These are phyloP conservation scores for Calophaca sinica DNA, from an alignment of 306 rosid genomes.

Conservation along the genomic window DNA sequence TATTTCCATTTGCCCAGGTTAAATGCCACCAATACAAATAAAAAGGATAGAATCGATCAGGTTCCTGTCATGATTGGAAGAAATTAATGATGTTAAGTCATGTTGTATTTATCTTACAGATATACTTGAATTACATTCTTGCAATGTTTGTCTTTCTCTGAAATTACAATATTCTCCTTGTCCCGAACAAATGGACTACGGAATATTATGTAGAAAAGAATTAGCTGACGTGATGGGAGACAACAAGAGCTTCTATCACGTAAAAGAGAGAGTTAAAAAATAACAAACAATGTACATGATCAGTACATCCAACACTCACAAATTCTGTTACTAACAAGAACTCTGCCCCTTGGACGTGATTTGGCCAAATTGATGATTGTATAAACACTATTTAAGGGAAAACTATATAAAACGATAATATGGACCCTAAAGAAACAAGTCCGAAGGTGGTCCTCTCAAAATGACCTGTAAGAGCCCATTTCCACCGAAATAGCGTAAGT, in stretches of 20 bases:
- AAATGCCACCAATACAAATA: neutral
- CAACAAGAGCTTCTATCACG: neutral
- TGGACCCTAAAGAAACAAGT: too few relatives aligned
- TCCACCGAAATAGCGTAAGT: too few relatives aligned
- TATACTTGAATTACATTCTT: neutral
- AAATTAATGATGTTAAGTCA: constrained; percentile 1
- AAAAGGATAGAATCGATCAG: neutral
- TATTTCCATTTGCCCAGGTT: too few relatives aligned
- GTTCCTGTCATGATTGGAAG: neutral
- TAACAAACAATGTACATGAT: too few relatives aligned
- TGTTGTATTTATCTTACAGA: neutral
- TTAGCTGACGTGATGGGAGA: neutral
- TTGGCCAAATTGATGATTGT: neutral
- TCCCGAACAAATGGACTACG: neutral
- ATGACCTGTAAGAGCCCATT: too few relatives aligned
- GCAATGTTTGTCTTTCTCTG: neutral
- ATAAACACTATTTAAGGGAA: too few relatives aligned
- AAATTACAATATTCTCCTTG: neutral
- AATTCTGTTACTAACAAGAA: neutral
- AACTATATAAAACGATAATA: too few relatives aligned
- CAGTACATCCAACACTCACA: too few relatives aligned
- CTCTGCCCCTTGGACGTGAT: neutral
- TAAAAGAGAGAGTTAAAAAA: too few relatives aligned
- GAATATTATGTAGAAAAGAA: neutral
- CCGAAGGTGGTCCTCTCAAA: too few relatives aligned